Conservation (phyloP, 768 basidiomycete genomes). For the Russula lepida region DNA sequence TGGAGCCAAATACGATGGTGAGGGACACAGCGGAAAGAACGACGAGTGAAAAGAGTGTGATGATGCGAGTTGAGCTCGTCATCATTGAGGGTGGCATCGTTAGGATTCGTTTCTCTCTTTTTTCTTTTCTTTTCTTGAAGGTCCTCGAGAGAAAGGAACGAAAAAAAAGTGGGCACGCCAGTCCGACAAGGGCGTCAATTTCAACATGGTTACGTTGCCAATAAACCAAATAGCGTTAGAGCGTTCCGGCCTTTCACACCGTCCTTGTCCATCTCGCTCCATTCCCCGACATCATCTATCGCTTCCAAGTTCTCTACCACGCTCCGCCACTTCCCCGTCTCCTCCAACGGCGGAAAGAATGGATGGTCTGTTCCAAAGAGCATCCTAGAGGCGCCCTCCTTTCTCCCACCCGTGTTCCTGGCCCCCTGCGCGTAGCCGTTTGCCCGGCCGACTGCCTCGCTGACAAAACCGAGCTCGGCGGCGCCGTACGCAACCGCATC, state of each 20-base stretch:
- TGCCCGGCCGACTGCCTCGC: conserved; percentile 59
- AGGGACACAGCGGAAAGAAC: conserved; percentile 8
- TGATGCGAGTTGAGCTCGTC: conserved; percentile 4
- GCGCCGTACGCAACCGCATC: conserved; percentile 88
- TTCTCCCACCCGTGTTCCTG: conserved; percentile 28
- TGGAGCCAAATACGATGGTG: neutral
- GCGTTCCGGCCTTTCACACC: conserved; percentile 71
- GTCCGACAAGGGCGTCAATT: too few species aligned
- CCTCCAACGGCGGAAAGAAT: conserved; percentile 76
- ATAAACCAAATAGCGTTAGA: conserved; percentile 48
- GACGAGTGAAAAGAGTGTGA: conserved; percentile 18
- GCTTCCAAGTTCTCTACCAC: conserved; percentile 82
- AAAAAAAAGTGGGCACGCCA: neutral
- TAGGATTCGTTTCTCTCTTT: neutral
- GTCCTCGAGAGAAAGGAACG: too few species aligned
- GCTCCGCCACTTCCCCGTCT: conserved; percentile 69
- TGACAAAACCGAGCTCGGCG: conserved; percentile 75
- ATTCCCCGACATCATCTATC: conserved; percentile 56
- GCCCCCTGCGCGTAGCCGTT: conserved; percentile 31
- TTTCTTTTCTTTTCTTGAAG: too few species aligned
- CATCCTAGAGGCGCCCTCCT: conserved; percentile 49
- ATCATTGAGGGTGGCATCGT: conserved; percentile 9
- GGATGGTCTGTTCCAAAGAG: conserved; percentile 86
- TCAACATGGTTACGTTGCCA: neutral
- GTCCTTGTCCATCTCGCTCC: conserved; percentile 49